Conservation (phyloP, 1,284 basidiomycete genomes). For the Naganishia liquefaciens region DNA sequence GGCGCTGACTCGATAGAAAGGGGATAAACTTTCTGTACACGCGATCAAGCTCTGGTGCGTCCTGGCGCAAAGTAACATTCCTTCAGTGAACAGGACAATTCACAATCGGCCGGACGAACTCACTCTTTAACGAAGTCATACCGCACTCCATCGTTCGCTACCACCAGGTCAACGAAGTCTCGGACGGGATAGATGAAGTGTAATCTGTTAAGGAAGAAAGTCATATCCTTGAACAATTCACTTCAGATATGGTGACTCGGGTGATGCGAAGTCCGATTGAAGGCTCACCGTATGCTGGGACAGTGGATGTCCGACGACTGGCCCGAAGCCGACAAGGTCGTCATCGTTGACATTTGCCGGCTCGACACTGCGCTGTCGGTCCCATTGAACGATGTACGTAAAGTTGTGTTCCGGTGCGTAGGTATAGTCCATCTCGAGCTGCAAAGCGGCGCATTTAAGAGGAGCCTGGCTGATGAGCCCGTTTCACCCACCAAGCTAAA, state of each 20-base stretch:
- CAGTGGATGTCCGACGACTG: constrained; percentile 12
- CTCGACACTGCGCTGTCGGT: constrained; percentile 17
- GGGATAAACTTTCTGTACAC: constrained; percentile 5
- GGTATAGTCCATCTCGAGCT: constrained; percentile 26
- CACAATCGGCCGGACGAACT: background rate
- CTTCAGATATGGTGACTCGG: too few relatives aligned
- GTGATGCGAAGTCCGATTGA: background rate
- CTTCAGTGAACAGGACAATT: background rate
- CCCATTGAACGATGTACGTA: constrained; percentile 17
- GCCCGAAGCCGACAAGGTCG: constrained; percentile 19
- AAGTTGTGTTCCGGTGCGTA: constrained; percentile 26
- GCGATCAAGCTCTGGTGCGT: constrained; percentile 16
- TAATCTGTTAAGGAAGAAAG: constrained; percentile 22
- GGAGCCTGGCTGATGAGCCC: background rate
- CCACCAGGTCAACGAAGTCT: constrained; percentile 15
- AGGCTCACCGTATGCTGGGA: constrained; percentile 14
- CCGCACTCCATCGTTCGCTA: constrained; percentile 9
- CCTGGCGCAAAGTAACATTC: background rate
- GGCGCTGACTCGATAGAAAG: constrained; percentile 25
- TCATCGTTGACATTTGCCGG: constrained; percentile 29
- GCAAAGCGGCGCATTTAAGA: background rate
- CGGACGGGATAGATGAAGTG: constrained; percentile 20
- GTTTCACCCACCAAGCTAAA: constrained; percentile 16
- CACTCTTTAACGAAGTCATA: constrained; percentile 25
- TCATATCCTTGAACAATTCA: constrained; percentile 9